Conservation (phyloP, 225 moss, liverwort and hornwort genomes). For the Physcomitrium patens region DNA sequence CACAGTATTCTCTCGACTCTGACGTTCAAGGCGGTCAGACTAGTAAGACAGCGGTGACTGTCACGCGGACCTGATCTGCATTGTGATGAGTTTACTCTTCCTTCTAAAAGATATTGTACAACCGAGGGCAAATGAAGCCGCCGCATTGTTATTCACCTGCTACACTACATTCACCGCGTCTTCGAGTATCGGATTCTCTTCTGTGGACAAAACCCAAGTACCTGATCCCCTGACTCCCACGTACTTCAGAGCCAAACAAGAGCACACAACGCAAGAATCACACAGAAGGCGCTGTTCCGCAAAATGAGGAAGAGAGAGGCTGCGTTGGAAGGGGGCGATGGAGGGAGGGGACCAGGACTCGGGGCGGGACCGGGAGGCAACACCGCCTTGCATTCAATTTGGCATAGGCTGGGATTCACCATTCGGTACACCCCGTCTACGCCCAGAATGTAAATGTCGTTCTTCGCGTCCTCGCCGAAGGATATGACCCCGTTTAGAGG, state of each 20-base stretch:
- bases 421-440: slow-evolving; percentile 24
- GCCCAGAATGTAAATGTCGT: slow-evolving; percentile 52
- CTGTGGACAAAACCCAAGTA: neutral
- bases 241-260: slow-evolving; percentile 43
- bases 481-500: slow-evolving; percentile 42
- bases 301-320: slow-evolving; percentile 26
- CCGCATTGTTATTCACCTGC: slow-evolving; percentile 12
- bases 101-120: slow-evolving; percentile 39
- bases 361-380: slow-evolving; percentile 7
- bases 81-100: slow-evolving; percentile 12
- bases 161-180: slow-evolving; percentile 4
- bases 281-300: slow-evolving; percentile 42
- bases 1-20: too few species aligned
- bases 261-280: slow-evolving; percentile 39
- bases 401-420: slow-evolving; percentile 26
- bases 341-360: neutral
- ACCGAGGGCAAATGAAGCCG: slow-evolving; percentile 27
- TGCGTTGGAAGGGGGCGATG: slow-evolving; percentile 1
- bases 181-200: neutral
- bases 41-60: too few species aligned
- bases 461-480: slow-evolving; percentile 50
- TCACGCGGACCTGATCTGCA: neutral
- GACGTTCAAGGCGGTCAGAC: too few species aligned
- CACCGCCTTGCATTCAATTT: slow-evolving; percentile 16
- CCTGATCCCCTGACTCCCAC: neutral